Percentiles rank a stretch among this genome's conserved stretches.
phyloP scores from a whole-genome alignment of 2,329 filamentous ascomycete species.

The Tolypocladium paradoxum region DNA sequence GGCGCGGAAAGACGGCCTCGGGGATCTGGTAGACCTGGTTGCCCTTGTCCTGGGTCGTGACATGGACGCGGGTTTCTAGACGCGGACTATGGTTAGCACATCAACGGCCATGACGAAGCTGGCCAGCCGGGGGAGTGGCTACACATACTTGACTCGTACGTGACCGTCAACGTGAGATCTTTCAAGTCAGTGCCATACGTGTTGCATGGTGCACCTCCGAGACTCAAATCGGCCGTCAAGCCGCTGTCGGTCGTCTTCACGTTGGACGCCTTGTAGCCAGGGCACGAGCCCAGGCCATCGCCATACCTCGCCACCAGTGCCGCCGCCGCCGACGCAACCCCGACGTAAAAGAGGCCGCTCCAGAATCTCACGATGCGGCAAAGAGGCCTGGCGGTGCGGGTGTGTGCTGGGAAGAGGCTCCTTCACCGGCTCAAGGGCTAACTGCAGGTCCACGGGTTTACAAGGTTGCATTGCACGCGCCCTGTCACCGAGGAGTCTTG shows the following conservation, averaged over 20 bases:
- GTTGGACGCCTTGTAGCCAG: conserved; percentile 57
- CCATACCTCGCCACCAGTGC: conserved; percentile 4
- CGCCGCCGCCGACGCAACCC: conserved; percentile 9
- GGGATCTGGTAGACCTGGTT: conserved; percentile 66
- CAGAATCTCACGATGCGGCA: conserved; percentile 9
- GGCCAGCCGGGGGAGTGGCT: conserved; percentile 19
- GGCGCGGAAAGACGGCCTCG: conserved; percentile 53
- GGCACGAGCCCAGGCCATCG: conserved; percentile 36
- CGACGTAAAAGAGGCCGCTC: conserved; percentile 7
- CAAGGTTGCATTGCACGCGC: background rate
- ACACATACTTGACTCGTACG: conserved; percentile 18
- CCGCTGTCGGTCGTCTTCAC: conserved; percentile 39
- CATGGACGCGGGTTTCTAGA: conserved; percentile 56
- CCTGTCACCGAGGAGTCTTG: background rate
- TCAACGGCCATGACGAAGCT: background rate
- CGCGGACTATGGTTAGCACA: background rate
- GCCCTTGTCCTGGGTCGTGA: conserved; percentile 62
- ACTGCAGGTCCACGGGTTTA: background rate
- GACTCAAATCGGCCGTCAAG: conserved; percentile 57
- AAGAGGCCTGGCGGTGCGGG: background rate
- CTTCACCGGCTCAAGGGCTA: background rate
- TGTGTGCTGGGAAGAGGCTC: too few species aligned
- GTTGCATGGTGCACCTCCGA: conserved; percentile 64
- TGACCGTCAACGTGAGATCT: conserved; percentile 52
- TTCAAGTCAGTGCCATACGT: conserved; percentile 68